Percentiles rank a stretch among this genome's conserved stretches.
Conservation (phyloP, 2,329 filamentous ascomycete genomes). For the Daldinia sp. region DNA sequence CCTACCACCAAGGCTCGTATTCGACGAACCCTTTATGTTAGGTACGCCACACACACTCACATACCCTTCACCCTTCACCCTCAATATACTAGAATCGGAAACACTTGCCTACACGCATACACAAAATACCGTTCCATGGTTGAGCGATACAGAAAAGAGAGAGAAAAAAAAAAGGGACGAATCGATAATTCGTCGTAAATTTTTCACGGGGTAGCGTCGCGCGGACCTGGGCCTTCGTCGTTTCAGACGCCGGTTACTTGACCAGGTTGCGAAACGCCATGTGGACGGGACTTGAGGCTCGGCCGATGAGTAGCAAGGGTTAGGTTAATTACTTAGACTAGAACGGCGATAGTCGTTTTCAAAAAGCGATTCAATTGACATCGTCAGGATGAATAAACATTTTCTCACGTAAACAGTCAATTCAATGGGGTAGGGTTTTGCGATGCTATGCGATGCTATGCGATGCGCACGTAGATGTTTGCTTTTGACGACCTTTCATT, state of each 20-base stretch:
- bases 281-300: constrained; percentile 24
- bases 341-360: not conserved
- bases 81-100: no score
- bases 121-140: not conserved
- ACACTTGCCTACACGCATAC: no score
- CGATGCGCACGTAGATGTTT: no score
- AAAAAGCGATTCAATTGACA: not conserved
- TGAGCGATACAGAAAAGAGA: no score
- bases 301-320: not conserved
- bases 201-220: constrained; percentile 9
- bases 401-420: not conserved
- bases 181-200: constrained; percentile 4
- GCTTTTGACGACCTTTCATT: no score
- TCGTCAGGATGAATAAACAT: not conserved
- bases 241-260: constrained; percentile 23
- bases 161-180: not conserved
- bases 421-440: not conserved
- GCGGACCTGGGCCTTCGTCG: not conserved
- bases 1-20: not conserved
- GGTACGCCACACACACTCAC: no score
- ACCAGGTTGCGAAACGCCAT: constrained; percentile 32
- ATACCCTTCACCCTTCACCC: no score
- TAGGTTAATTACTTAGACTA: not conserved
- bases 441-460: no score
- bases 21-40: not conserved